Conservation (phyloP, 2,329 filamentous ascomycete species). For the Graphiopsis chlorocephala region DNA sequence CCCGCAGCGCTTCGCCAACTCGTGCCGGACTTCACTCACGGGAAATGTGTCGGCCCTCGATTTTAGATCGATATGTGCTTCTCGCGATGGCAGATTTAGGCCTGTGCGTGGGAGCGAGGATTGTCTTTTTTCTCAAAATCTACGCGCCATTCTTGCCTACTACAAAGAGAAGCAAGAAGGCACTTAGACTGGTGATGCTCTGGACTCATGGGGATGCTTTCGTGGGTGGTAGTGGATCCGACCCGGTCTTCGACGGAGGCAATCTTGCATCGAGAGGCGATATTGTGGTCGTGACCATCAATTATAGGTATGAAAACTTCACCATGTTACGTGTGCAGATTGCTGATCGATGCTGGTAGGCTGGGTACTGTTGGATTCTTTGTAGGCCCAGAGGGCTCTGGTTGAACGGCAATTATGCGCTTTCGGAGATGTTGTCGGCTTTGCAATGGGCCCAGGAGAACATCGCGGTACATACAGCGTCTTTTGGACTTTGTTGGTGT, state of each 20-base stretch:
- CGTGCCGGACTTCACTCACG: not conserved
- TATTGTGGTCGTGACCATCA: not conserved
- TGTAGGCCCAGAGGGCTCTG: not conserved
- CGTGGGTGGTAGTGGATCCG: constrained; percentile 41
- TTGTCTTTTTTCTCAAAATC: not conserved
- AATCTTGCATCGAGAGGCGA: constrained; percentile 38
- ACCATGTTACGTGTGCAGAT: not conserved
- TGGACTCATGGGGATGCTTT: constrained; percentile 49
- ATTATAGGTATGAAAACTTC: not conserved
- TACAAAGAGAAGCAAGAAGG: not conserved
- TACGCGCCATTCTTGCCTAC: not conserved
- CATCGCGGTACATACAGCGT: not conserved
- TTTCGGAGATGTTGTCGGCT: constrained; percentile 50
- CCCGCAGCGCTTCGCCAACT: constrained; percentile 43
- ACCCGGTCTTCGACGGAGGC: constrained; percentile 47
- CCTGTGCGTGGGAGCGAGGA: not conserved
- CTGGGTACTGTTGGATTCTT: not conserved
- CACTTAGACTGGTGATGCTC: constrained; percentile 37
- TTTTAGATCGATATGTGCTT: not conserved
- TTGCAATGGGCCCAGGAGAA: constrained; percentile 34
- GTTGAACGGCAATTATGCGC: constrained; percentile 47
- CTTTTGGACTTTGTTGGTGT: not conserved
- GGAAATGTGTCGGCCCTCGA: not conserved
- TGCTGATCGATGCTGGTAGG: not conserved
- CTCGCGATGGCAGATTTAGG: not conserved